Evolutionary conservation across 306 rosid species (phyloP).

Genomic region (Vachellia pachyceras): DNA sequence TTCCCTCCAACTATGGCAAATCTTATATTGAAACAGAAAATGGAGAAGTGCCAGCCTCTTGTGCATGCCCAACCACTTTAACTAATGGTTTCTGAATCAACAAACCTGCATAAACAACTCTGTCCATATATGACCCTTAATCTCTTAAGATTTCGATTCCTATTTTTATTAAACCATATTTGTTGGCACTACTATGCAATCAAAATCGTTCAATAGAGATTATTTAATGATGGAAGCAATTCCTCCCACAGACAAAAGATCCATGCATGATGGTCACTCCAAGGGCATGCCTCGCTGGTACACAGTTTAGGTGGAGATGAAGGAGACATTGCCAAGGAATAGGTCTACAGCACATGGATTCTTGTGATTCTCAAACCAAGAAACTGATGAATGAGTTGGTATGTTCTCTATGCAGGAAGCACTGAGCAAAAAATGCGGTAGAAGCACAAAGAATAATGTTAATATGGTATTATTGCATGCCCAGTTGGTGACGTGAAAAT

Average conservation of each 20-base stretch:
- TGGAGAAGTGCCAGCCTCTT: not conserved
- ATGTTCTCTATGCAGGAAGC: not conserved
- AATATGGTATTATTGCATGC: too few relatives aligned
- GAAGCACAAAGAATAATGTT: too few relatives aligned
- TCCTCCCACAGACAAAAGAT: constrained; percentile 6
- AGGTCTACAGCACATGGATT: not conserved
- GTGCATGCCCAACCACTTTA: not conserved
- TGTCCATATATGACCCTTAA: not conserved
- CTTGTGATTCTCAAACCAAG: not conserved
- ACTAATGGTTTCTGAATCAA: not conserved
- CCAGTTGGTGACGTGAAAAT: too few relatives aligned
- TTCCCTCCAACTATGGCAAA: not conserved
- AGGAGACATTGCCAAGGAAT: not conserved
- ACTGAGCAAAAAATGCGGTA: too few relatives aligned
- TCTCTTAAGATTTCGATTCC: not conserved
- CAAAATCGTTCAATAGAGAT: not conserved
- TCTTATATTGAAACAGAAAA: not conserved
- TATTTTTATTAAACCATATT: not conserved
- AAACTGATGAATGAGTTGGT: not conserved
- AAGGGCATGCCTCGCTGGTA: not conserved
- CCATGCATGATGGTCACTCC: not conserved
- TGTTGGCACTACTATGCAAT: not conserved
- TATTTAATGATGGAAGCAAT: not conserved
- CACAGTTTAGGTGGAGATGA: constrained; percentile 4
- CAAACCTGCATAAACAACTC: not conserved